Base-by-base conservation (phyloP, 192 early-diverging fungal genomes). In the Paraglomus brasilianum region DNA sequence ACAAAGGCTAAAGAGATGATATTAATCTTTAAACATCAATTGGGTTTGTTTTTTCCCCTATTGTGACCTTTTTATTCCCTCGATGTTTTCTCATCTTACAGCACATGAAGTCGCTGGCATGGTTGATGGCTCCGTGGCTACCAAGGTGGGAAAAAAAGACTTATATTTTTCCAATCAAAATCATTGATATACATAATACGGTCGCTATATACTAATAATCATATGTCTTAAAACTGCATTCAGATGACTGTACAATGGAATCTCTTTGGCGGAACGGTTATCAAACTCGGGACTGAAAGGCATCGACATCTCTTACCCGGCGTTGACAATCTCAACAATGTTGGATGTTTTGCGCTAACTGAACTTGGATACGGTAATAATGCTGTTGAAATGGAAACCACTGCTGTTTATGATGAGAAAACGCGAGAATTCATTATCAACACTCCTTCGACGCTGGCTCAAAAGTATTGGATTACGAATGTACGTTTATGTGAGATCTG, bases 391-490 rank as follows among this genome's bases (percentile, higher is more conserved):
- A 92, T 92, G 90, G 87, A 90, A 72, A 89, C 90, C 13, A 84
- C 84, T 22, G 84, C 90, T 39, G 60, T 74, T 61, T 88, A 79
- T 68, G 85, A 69, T 42, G 67, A 69, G 39, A 73, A 79, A 22
- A 85, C 83, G 4, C 80, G 82, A 41, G 88, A 92, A 71, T 90
- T 86, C 74, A 81, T 90, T 71, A 87, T 92, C 73, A 83, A 92
- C 75, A 88, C 86, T 46, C 90, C 90, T 10, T 73, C 82, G n/a
- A 82, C 81, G 40, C 74, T 89, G 44, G 83, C 88, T 30, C 86
- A 87, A 66, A 92, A 92, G 76, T 90, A 89, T 78, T 90, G 90
- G 90, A 92, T 92, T 72, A 92, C 90, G 62, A 92, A 92, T 76
- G 88, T 78, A 77, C 56, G 74, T 53, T 46, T 81, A 14, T 17